Percentiles rank a stretch among this genome's conserved stretches.
Evolutionary conservation across 2,329 filamentous ascomycete genomes (phyloP).

Genomic region (Colletotrichum magnum): DNA sequence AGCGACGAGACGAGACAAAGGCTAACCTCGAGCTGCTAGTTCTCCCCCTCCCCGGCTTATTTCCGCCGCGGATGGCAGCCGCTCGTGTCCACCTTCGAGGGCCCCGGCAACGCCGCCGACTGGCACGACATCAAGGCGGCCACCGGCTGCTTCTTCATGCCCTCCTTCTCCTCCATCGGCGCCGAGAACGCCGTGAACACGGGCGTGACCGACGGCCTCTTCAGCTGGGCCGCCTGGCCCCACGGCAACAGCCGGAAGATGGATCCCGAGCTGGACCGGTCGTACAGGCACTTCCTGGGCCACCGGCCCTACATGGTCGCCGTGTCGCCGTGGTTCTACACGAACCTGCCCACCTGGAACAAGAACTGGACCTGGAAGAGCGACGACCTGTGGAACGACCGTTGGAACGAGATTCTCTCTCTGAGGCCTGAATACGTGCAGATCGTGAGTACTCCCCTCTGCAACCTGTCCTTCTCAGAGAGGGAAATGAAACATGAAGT

Average conservation of each 20-base stretch:
- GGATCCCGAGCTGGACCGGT: conserved; percentile 42
- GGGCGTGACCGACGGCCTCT: conserved; percentile 51
- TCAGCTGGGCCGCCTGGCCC: conserved; percentile 56
- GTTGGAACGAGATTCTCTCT: conserved; percentile 69
- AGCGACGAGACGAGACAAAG: too few relatives aligned
- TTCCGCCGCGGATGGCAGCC: conserved; percentile 47
- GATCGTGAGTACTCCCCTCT: conserved; percentile 53
- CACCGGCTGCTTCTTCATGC: conserved; percentile 59
- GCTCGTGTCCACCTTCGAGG: conserved; percentile 61
- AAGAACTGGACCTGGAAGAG: conserved; percentile 76
- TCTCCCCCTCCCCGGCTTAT: conserved; percentile 33
- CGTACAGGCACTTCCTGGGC: conserved; percentile 39
- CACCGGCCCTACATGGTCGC: conserved; percentile 63
- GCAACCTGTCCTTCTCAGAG: too few relatives aligned
- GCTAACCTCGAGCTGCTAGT: conserved; percentile 9
- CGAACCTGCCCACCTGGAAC: conserved; percentile 66
- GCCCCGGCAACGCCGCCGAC: conserved; percentile 55
- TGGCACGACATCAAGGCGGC: conserved; percentile 59
- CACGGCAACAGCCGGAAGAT: conserved; percentile 43
- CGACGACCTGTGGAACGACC: conserved; percentile 72
- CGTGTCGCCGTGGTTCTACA: conserved; percentile 72
- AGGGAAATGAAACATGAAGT: too few relatives aligned
- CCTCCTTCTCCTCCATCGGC: conserved; percentile 59
- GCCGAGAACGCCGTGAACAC: conserved; percentile 43
- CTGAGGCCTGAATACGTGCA: conserved; percentile 65